phyloP scores from a whole-genome alignment of 2,329 filamentous ascomycete species.

The Fusarium hainanense region DNA sequence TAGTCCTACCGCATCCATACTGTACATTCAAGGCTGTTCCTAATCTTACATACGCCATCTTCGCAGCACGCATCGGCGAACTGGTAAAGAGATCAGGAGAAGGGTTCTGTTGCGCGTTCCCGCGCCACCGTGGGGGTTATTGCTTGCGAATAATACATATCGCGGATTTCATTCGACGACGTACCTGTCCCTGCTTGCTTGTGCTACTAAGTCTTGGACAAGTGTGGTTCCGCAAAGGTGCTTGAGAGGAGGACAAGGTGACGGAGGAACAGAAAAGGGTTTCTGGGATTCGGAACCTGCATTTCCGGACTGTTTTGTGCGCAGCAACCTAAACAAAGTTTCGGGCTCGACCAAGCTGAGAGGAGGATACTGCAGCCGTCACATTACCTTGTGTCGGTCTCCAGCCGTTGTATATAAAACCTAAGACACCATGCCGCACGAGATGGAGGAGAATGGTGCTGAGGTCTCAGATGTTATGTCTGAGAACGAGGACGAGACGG shows the following conservation, averaged over 20 bases:
- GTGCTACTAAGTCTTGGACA: slow-evolving; percentile 49
- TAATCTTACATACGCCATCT: slow-evolving; percentile 34
- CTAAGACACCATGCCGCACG: slow-evolving; percentile 66
- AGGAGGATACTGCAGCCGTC: slow-evolving; percentile 39
- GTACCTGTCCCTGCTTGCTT: slow-evolving; percentile 43
- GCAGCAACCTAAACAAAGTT: slow-evolving; percentile 32
- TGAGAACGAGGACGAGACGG: slow-evolving; percentile 68
- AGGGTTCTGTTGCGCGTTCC: slow-evolving; percentile 31
- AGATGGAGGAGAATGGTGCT: slow-evolving; percentile 63
- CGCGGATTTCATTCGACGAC: slow-evolving; percentile 36
- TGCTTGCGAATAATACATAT: slow-evolving; percentile 32
- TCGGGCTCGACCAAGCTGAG: slow-evolving; percentile 36
- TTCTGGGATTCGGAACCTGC: slow-evolving; percentile 47
- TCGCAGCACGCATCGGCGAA: slow-evolving; percentile 29
- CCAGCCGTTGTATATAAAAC: slow-evolving; percentile 58
- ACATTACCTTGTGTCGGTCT: slow-evolving; percentile 31
- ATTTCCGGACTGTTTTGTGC: slow-evolving; percentile 49
- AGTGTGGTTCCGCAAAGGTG: slow-evolving; percentile 51
- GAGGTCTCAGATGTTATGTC: slow-evolving; percentile 69
- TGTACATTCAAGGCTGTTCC: slow-evolving; percentile 15
- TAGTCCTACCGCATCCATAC: slow-evolving; percentile 38
- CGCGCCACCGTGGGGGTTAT: slow-evolving; percentile 40
- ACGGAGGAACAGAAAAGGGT: slow-evolving; percentile 32
- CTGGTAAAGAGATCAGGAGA: slow-evolving; percentile 26
- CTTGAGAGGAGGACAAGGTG: slow-evolving; percentile 43